Conservation (phyloP, 306 rosid genomes). For the Betula pendula region DNA sequence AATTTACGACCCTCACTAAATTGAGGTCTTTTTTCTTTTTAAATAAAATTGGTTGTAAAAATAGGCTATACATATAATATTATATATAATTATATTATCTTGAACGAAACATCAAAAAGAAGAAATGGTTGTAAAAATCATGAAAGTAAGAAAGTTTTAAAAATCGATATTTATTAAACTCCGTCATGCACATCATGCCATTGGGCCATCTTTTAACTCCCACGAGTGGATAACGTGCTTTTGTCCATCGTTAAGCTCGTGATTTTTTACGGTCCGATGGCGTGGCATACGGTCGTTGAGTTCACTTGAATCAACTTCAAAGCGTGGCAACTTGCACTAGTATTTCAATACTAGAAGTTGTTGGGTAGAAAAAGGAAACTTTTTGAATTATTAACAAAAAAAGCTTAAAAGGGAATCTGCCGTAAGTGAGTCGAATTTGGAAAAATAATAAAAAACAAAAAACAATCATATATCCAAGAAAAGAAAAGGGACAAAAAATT, state of each 20-base stretch:
- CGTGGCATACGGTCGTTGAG: not conserved
- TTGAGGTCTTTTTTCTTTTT: no score
- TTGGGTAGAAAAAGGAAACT: not conserved
- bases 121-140: no score
- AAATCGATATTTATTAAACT: no score
- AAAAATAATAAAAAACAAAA: not conserved
- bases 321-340: slow-evolving; percentile 1
- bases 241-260: not conserved
- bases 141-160: no score
- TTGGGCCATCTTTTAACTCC: not conserved
- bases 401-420: not conserved
- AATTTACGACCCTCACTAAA: no score
- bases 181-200: no score
- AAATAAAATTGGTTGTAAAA: no score
- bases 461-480: not conserved
- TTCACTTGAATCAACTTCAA: not conserved
- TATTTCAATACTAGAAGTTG: not conserved
- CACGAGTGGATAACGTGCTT: not conserved
- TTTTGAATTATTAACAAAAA: not conserved
- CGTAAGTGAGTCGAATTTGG: not conserved
- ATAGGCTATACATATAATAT: no score
- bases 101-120: no score
- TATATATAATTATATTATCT: no score
- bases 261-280: not conserved
- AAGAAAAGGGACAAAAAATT: no score